A percentile compares a stretch with the other conserved stretches of the same genome.
Evolutionary conservation across 495 filamentous ascomycete genomes (phyloP).

Genomic region (Hypoxylon lienhwacheense): DNA sequence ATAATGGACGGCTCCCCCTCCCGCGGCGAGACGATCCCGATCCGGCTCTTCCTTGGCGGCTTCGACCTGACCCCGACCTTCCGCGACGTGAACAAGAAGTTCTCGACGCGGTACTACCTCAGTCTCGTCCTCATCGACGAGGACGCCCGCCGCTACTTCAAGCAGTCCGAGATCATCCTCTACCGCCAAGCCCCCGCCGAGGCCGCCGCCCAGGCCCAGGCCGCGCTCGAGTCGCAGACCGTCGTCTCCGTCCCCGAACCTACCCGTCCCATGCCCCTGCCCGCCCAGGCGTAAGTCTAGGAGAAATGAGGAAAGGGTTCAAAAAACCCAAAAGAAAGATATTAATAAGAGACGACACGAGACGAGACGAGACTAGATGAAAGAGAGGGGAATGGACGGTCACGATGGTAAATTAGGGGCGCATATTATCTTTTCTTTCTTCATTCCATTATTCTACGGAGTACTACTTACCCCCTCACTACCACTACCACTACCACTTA

Average conservation of each 20-base stretch:
- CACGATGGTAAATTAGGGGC: not conserved
- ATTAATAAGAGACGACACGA: no score
- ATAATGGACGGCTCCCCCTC: constrained; percentile 99
- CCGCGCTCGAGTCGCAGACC: constrained; percentile 25
- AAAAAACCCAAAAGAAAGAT: no score
- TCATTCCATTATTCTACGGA: no score
- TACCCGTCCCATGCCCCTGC: constrained; percentile 27
- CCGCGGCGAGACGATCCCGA: constrained; percentile 96
- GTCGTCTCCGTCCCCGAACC: constrained; percentile 36
- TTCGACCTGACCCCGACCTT: constrained; percentile 98
- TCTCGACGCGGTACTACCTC: constrained; percentile 96
- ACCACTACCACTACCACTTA: no score
- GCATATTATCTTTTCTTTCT: not conserved
- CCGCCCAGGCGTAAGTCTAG: constrained; percentile 20
- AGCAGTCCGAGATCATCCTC: constrained; percentile 98
- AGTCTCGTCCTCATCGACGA: constrained; percentile 96
- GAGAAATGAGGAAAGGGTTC: no score
- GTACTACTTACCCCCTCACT: no score
- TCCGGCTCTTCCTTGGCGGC: constrained; percentile 94
- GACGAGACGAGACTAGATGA: no score
- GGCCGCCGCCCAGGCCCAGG: constrained; percentile 42
- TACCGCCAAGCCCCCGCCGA: constrained; percentile 88
- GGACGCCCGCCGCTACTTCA: constrained; percentile 97
- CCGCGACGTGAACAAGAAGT: constrained; percentile 99
- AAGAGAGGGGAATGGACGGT: no score